Evolutionary conservation across 2,329 filamentous ascomycete genomes (phyloP), one percentile per base, ranked within the genome.

Genomic region (Colletotrichum destructivum): DNA sequence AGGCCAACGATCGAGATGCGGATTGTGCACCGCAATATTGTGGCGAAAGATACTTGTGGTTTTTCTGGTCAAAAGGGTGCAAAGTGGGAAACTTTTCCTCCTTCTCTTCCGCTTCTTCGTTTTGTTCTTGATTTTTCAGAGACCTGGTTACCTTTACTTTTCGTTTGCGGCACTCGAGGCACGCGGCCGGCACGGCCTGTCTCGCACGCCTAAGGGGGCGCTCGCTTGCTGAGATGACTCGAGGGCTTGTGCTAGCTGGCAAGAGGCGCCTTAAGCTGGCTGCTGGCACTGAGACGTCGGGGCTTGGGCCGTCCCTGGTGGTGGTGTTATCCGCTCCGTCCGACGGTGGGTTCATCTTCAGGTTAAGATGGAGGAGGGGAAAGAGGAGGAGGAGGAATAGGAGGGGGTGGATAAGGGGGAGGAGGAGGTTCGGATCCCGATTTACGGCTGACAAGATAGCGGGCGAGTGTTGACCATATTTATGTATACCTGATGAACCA

Each of bases 101-200:
- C 31, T 31, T 31, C 31, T 31, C 31, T 9, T 9, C 6, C 7
- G 8, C 31, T 31, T 8, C 31, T 31, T n/a, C n/a, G n/a, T n/a
- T n/a, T n/a, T n/a, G n/a, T n/a, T n/a, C n/a, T n/a, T n/a, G n/a
- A n/a, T n/a, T 31, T 31, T 31, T 31, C 31, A 1, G 31, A 31
- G 31, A 21, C 21, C 9, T 18, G 12, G 15, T 26, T 71, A 66
- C 67, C 68, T 71, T 73, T 31, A 67, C 63, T 59, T 73, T 73
- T 9, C 62, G 21, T n/a, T 35, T 64, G 18, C 71, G 67, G 38
- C 71, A 71, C 12, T 47, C 62, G 4, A 71, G 54, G 26, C 67
- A 73, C 0, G 71, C 71, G 2, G 68, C 67, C 4, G 52, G 66
- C 3, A 73, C 68, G 4, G 52, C 44, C 26, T 69, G 69, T 18